Conservation (phyloP, 1,139 yeast species). For the Dujonia santamariae region DNA sequence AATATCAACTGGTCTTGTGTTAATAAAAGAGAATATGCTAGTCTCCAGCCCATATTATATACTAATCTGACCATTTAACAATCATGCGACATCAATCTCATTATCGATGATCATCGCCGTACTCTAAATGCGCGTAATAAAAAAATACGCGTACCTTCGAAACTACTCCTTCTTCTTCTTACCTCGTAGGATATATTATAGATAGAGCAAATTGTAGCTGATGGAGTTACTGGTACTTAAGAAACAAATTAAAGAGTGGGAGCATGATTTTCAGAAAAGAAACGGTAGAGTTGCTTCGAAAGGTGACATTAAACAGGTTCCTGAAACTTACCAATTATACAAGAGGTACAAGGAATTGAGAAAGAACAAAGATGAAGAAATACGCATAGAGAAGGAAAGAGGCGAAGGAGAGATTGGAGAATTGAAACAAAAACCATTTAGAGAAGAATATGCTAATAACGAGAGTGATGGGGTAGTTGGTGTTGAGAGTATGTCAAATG, state of each 20-base stretch:
- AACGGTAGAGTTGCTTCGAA: conserved; percentile 51
- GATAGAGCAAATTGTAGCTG: too few relatives aligned
- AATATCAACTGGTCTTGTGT: too few relatives aligned
- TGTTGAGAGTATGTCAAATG: not conserved
- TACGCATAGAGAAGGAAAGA: not conserved
- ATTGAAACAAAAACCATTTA: not conserved
- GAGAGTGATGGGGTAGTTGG: conserved; percentile 1
- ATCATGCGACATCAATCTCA: too few relatives aligned
- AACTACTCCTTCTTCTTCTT: too few relatives aligned
- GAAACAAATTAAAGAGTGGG: conserved; percentile 61
- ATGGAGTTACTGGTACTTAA: too few relatives aligned
- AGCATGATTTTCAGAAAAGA: conserved; percentile 40
- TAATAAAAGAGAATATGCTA: too few relatives aligned
- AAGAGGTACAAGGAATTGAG: conserved; percentile 38
- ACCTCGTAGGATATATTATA: too few relatives aligned
- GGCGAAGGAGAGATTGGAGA: not conserved
- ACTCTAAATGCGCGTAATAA: too few relatives aligned
- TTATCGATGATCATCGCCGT: too few relatives aligned
- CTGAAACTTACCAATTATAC: conserved; percentile 42
- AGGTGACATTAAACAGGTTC: conserved; percentile 49
- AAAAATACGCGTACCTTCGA: too few relatives aligned
- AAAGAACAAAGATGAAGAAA: conserved; percentile 4
- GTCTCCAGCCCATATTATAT: too few relatives aligned
- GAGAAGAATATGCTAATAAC: conserved; percentile 7
- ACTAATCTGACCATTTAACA: too few relatives aligned